phyloP scores from a whole-genome alignment of 148 eudicot species.

The Rhododendron griersonianum region DNA sequence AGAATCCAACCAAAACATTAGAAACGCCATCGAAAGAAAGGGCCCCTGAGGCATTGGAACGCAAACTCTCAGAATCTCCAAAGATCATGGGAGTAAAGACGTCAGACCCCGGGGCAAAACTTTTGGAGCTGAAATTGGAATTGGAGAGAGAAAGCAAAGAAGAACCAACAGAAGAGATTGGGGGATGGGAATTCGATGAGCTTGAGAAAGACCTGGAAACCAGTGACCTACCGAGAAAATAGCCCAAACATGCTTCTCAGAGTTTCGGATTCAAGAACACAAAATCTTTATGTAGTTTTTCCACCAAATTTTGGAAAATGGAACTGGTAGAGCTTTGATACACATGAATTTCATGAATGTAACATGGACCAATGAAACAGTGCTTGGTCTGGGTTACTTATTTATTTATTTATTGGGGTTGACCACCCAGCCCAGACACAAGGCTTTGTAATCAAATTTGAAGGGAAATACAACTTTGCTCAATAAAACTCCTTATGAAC shows the following conservation, averaged over 20 bases:
- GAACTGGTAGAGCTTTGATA: constrained; percentile 7
- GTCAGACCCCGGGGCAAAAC: constrained; percentile 26
- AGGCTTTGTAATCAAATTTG: neutral
- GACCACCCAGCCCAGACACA: neutral
- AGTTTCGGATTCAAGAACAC: neutral
- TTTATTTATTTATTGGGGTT: neutral
- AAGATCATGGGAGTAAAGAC: constrained; percentile 9
- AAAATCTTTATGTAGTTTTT: neutral
- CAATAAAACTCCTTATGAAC: neutral
- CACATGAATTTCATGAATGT: neutral
- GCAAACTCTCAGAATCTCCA: constrained; percentile 2
- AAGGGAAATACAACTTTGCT: neutral
- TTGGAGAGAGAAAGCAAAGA: constrained; percentile 23
- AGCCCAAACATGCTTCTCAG: neutral
- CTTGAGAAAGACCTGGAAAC: constrained; percentile 16
- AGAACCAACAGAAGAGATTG: constrained; percentile 24
- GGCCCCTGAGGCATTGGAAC: neutral
- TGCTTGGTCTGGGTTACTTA: neutral
- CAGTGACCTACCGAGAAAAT: constrained; percentile 4
- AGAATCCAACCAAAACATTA: neutral
- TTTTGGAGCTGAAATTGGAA: constrained; percentile 21
- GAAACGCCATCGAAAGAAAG: constrained; percentile 3
- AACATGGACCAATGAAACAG: neutral
- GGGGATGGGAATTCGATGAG: constrained; percentile 43
- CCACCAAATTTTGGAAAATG: neutral